Conservation (phyloP, 148 eudicot species). For the Salicornia ramosissima region DNA sequence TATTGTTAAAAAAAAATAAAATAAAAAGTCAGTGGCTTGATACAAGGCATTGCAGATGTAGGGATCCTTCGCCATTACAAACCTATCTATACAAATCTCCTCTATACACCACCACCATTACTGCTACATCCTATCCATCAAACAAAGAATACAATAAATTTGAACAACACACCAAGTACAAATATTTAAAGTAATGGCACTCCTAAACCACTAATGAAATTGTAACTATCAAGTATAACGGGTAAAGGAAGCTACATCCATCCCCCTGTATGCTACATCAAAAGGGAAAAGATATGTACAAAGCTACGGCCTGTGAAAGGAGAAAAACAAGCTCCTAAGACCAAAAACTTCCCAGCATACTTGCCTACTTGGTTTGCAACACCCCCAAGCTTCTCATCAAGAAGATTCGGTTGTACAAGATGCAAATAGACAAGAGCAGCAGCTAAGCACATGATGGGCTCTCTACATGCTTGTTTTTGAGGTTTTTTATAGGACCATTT, state of each 20-base stretch:
- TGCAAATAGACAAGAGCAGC: not conserved
- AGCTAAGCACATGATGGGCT: slow-evolving; percentile 47
- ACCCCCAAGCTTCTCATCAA: not conserved
- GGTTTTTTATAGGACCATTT: slow-evolving; percentile 26
- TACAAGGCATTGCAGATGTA: not conserved
- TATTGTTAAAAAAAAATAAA: no score
- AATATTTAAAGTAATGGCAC: not conserved
- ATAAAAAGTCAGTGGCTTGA: not conserved
- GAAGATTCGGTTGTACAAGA: not conserved
- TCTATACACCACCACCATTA: slow-evolving; percentile 5
- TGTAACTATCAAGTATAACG: not conserved
- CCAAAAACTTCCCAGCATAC: not conserved
- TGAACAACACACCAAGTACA: slow-evolving; percentile 6
- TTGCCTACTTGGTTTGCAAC: slow-evolving; percentile 3
- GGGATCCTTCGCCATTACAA: not conserved
- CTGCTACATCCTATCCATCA: not conserved
- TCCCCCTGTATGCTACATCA: slow-evolving; percentile 10
- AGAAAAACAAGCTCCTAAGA: slow-evolving; percentile 12
- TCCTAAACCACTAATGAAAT: not conserved
- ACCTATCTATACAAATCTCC: slow-evolving; percentile 11
- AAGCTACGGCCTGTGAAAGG: slow-evolving; percentile 12
- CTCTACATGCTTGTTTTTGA: slow-evolving; percentile 35
- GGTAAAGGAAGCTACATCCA: not conserved
- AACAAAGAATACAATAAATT: not conserved
- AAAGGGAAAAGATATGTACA: slow-evolving; percentile 25